Base-by-base conservation (phyloP, 129 eudicot species). In the Oenanthe sinensis region DNA sequence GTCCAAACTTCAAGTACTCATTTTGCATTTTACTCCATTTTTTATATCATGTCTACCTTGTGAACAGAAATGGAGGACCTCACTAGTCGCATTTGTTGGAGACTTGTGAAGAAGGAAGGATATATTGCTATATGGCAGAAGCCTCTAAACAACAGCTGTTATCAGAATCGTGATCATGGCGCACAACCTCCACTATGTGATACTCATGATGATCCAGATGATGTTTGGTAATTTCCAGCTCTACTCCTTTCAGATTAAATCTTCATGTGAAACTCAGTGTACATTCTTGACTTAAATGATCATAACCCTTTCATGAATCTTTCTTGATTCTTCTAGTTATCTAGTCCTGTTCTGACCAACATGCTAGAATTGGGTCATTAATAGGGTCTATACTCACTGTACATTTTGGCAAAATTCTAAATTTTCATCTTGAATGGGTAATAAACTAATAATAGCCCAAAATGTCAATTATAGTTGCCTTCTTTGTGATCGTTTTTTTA, bases 41-140 rank as follows among this genome's bases (percentile, higher is more conserved):
- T 54, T 5, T 75, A 71, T 52, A 26, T 70, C 63, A 36, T 79
- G 33, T 75, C 81, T n/a, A 28, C 71, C 77, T 40, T 79, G 24
- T 79, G 42, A 45, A 67, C 96, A 92, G 97, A 88, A 78, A 92
- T 92, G 93, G 91, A 84, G 88, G 87, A 88, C 70, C 96, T 92
- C 75, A 89, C 97, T 39, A 74, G 70, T n/a, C 87, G 89, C 54
- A 76, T 92, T 19, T 92, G 97, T 79, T 92, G 97, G 97, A 80
- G 88, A 77, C 91, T 92, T 20, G 83, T 92, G 79, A 86, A 86
- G 79, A 90, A 88, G 82, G 91, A 92, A 78, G 93, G 91, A 46
- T 82, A 90, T 70, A 87, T 92, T 50, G 89, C 96, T 78, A 88
- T 90, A 37, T 92, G 97, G 97, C 93, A 80, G 83, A 92, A 92